Conservation (phyloP, 148 eudicot species). For the Rhododendron simsii region DNA sequence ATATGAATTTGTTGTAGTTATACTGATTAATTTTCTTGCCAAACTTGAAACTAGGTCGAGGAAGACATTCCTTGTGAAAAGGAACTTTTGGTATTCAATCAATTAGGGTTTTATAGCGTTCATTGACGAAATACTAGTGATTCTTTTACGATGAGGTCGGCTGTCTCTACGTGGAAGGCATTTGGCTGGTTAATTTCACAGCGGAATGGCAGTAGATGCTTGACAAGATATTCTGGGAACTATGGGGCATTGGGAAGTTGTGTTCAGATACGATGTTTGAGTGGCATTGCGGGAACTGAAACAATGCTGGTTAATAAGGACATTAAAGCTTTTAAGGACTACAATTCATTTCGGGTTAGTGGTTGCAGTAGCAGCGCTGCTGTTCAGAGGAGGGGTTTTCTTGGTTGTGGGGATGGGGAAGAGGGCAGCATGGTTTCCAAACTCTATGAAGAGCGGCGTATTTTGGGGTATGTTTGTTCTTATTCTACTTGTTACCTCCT, state of each 20-base stretch:
- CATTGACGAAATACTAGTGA: not conserved
- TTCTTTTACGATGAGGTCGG: conserved; percentile 29
- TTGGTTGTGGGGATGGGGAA: conserved; percentile 87
- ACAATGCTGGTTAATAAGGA: conserved; percentile 14
- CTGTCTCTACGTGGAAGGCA: conserved; percentile 34
- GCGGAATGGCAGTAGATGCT: conserved; percentile 11
- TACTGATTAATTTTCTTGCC: not conserved
- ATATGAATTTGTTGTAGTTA: not conserved
- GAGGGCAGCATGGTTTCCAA: conserved; percentile 62
- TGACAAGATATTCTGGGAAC: conserved; percentile 14
- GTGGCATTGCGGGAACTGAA: conserved; percentile 34
- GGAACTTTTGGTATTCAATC: not conserved
- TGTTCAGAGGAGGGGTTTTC: conserved; percentile 62
- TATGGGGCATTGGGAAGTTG: conserved; percentile 9
- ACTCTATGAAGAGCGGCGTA: conserved; percentile 63
- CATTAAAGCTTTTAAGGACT: not conserved
- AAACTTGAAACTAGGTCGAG: not conserved
- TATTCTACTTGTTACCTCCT: not conserved
- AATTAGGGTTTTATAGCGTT: not conserved
- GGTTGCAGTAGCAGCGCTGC: not conserved
- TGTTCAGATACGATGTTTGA: conserved; percentile 36
- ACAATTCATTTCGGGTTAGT: not conserved
- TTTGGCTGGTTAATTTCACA: conserved; percentile 28
- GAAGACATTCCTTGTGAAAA: not conserved
- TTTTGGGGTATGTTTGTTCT: conserved; percentile 57